A percentile compares a stretch with the other conserved stretches of the same genome.
Conservation (phyloP, 441 rosid genomes). For the Geranium incanum region DNA sequence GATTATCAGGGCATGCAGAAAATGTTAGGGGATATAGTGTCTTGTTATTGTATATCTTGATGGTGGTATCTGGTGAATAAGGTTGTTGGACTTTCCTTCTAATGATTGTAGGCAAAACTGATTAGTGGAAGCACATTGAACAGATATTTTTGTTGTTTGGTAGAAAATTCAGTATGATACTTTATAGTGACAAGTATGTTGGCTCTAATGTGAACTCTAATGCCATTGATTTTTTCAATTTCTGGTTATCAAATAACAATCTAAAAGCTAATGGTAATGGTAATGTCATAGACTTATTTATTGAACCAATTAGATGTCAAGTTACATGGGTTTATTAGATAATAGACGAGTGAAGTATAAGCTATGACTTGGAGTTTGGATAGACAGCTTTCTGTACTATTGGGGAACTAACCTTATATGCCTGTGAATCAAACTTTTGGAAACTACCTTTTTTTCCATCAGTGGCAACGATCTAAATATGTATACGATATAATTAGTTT, state of each 20-base stretch:
- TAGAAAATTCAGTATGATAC: background rate
- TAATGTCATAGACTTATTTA: background rate
- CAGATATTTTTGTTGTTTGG: too few relatives aligned
- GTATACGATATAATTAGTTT: background rate
- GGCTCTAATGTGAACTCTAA: background rate
- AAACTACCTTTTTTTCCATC: slow-evolving; percentile 3
- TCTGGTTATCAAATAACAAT: background rate
- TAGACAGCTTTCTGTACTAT: background rate
- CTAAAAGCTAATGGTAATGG: background rate
- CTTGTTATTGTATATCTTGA: background rate
- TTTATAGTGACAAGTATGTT: background rate
- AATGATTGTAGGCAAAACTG: background rate
- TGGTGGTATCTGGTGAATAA: slow-evolving; percentile 1
- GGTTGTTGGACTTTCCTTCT: background rate
- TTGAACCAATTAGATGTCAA: background rate
- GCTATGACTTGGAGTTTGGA: background rate
- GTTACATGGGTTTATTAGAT: background rate
- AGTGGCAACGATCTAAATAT: background rate
- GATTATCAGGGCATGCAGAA: background rate
- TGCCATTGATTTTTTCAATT: background rate
- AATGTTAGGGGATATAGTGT: background rate
- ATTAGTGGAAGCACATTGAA: background rate
- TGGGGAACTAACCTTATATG: background rate
- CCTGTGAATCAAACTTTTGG: background rate
- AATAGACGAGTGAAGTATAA: background rate